A percentile compares a stretch with the other conserved stretches of the same genome.
Conservation (phyloP, 176 grass and related monocot species). For the Oryza rufipogon region DNA sequence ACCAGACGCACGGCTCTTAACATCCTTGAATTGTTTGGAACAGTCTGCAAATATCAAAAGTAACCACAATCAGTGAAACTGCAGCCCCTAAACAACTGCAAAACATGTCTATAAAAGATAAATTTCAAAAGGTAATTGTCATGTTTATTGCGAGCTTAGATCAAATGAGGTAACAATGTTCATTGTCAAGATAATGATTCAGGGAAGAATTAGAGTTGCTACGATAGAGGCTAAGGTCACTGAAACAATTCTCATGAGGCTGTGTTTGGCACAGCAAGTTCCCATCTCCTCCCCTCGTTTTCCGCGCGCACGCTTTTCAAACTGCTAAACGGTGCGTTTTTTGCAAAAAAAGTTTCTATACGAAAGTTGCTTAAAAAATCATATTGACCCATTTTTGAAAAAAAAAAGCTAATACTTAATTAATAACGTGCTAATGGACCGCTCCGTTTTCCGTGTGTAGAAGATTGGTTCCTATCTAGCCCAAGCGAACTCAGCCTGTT, state of each 20-base stretch:
- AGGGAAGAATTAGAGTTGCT: neutral
- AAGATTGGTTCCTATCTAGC: no score
- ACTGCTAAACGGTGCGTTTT: no score
- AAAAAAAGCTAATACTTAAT: no score
- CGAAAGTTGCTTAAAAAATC: no score
- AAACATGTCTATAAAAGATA: neutral
- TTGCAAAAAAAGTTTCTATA: no score
- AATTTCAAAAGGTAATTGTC: neutral
- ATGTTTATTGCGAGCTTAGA: neutral
- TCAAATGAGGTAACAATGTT: neutral
- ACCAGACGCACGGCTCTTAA: constrained; percentile 37
- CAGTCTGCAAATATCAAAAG: constrained; percentile 58
- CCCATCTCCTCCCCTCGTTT: no score
- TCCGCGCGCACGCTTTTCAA: no score
- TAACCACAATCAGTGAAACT: constrained; percentile 8
- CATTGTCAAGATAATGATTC: constrained; percentile 2
- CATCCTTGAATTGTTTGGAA: constrained; percentile 60
- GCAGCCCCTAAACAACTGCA: neutral
- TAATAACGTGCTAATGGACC: no score
- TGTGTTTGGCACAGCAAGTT: no score
- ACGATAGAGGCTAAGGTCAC: neutral
- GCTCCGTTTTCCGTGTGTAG: no score
- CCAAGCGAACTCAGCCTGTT: neutral
- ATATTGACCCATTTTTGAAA: no score
- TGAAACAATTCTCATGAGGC: neutral